These are phyloP conservation scores for Tetrahymena elliotti DNA, from an alignment of 73 alveolate genomes.

Conservation along the genomic window DNA sequence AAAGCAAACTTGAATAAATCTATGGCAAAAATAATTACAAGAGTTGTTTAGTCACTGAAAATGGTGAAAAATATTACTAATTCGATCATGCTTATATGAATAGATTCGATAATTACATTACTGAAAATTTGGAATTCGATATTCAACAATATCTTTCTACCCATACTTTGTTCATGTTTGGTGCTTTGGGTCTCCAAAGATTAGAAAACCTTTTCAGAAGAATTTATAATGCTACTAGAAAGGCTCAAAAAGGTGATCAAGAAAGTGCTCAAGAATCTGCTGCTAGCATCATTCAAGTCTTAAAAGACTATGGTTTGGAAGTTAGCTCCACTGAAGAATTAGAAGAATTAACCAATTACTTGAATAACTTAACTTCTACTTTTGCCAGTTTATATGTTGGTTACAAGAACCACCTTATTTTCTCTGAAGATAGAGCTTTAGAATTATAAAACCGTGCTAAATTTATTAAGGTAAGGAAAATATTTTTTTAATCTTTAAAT, in stretches of 20 bases:
- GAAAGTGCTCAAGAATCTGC: background rate
- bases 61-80: background rate
- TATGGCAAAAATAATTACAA: background rate
- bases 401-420: background rate
- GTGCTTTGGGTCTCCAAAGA: background rate
- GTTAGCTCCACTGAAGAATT: background rate
- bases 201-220: background rate
- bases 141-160: background rate
- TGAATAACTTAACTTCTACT: background rate
- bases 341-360: background rate
- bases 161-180: background rate
- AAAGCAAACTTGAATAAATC: background rate
- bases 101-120: background rate
- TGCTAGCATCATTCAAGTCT: background rate
- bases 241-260: background rate
- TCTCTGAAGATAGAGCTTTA: background rate
- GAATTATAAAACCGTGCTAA: background rate
- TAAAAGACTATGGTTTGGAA: background rate
- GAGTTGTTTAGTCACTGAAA: background rate
- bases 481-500: background rate
- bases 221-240: background rate
- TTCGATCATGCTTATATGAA: background rate
- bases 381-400: background rate
- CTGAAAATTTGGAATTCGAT: background rate
- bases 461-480: background rate